These are phyloP conservation scores for Mycosphaerella sp. DNA, from an alignment of 2,329 filamentous ascomycete genomes.

Conservation along the genomic window DNA sequence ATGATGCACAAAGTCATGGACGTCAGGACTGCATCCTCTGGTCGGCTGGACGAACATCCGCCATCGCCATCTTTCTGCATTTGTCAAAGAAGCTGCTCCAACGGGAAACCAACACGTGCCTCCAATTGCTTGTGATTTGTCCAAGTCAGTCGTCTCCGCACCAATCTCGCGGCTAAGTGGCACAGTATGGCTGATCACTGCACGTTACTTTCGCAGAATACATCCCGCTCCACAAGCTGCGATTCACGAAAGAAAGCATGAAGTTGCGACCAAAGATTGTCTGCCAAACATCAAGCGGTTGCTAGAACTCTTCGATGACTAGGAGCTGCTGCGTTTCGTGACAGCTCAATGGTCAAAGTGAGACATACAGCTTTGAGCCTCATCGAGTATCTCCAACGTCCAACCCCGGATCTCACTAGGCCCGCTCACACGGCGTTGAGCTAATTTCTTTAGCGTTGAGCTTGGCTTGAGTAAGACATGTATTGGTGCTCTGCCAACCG, in stretches of 20 bases:
- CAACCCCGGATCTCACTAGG: background rate
- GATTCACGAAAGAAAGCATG: too few species aligned
- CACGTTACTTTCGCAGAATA: background rate
- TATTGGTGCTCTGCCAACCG: background rate
- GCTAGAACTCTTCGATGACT: too few species aligned
- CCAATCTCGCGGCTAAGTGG: background rate
- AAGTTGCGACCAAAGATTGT: too few species aligned
- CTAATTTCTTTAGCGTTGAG: background rate
- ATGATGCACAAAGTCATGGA: background rate
- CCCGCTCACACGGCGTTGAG: background rate
- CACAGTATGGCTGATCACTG: background rate
- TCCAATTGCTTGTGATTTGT: background rate
- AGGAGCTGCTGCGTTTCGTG: background rate
- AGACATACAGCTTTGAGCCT: background rate
- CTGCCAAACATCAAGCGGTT: too few species aligned
- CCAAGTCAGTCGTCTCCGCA: background rate
- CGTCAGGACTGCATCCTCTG: background rate
- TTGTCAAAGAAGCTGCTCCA: background rate
- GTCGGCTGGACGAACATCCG: background rate
- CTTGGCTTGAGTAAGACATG: background rate
- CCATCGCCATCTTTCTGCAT: background rate
- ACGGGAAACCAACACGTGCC: background rate
- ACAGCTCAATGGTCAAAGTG: background rate
- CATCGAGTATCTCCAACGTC: background rate
- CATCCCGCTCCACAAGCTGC: too few species aligned